Percentiles rank a stretch among this genome's conserved stretches.
Conservation (phyloP, 2,329 filamentous ascomycete genomes). For the Atkinsonella hypoxylon region DNA sequence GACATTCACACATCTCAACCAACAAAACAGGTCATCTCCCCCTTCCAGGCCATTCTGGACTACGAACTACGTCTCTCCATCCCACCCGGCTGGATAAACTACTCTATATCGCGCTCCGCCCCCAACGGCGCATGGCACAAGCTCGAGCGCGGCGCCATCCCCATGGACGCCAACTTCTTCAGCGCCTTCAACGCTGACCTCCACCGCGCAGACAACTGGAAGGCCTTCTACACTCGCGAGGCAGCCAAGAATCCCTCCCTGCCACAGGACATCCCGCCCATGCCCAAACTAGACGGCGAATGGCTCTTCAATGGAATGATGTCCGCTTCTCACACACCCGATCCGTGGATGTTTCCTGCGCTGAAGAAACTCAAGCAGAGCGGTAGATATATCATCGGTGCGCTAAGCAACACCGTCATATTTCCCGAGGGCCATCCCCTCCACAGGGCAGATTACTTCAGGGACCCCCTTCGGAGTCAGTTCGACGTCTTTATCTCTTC, state of each 20-base stretch:
- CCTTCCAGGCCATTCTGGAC: slow-evolving; percentile 85
- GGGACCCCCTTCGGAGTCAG: slow-evolving; percentile 46
- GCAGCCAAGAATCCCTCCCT: slow-evolving; percentile 29
- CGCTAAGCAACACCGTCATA: slow-evolving; percentile 80
- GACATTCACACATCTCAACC: not conserved
- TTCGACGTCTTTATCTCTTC: slow-evolving; percentile 87
- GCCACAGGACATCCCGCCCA: slow-evolving; percentile 37
- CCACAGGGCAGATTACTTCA: slow-evolving; percentile 35
- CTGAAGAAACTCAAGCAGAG: slow-evolving; percentile 54
- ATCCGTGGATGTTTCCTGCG: slow-evolving; percentile 84
- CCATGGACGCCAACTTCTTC: slow-evolving; percentile 66
- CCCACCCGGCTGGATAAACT: slow-evolving; percentile 83
- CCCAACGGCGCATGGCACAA: slow-evolving; percentile 79
- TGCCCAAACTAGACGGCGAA: slow-evolving; percentile 66
- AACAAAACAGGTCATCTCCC: slow-evolving; percentile 61
- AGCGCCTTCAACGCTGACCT: slow-evolving; percentile 64
- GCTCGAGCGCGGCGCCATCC: slow-evolving; percentile 73
- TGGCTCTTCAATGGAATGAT: slow-evolving; percentile 90
- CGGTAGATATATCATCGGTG: slow-evolving; percentile 60
- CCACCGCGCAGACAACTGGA: slow-evolving; percentile 54
- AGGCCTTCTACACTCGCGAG: slow-evolving; percentile 42
- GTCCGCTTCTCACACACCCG: slow-evolving; percentile 53
- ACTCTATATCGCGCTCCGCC: slow-evolving; percentile 67
- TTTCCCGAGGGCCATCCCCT: slow-evolving; percentile 68
- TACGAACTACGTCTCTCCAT: slow-evolving; percentile 71